phyloP scores from a whole-genome alignment of 73 alveolate species.

The Paramecium tetraurelia region DNA sequence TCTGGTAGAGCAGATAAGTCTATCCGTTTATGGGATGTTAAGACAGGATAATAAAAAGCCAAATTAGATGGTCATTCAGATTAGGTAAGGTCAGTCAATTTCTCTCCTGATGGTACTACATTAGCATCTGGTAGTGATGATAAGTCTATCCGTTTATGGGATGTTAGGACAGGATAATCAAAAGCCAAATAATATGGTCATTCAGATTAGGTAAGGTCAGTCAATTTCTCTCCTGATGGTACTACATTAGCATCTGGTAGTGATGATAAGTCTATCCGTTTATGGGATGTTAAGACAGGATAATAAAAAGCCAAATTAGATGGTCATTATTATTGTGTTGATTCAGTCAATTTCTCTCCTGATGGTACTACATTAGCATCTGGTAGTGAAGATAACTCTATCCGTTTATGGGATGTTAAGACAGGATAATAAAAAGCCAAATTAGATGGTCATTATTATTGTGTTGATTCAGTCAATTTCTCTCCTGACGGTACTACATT shows the following conservation, averaged over 20 bases:
- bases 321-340: too few species aligned
- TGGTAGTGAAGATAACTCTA: neutral
- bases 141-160: neutral
- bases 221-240: neutral
- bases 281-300: neutral
- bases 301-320: neutral
- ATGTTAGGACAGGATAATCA: neutral
- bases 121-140: neutral
- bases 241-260: neutral
- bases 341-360: neutral
- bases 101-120: neutral
- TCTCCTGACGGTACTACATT: neutral
- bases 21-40: neutral
- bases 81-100: too few species aligned
- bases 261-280: neutral
- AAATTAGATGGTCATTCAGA: too few species aligned
- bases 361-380: neutral
- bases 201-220: too few species aligned
- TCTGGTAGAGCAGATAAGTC: neutral
- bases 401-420: neutral
- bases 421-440: too few species aligned
- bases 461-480: too few species aligned
- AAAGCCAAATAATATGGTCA: neutral
- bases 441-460: too few species aligned
- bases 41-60: too few species aligned